These are phyloP conservation scores for Aureobasidium sp. DNA, from an alignment of 2,329 filamentous ascomycete genomes.

Conservation along the genomic window DNA sequence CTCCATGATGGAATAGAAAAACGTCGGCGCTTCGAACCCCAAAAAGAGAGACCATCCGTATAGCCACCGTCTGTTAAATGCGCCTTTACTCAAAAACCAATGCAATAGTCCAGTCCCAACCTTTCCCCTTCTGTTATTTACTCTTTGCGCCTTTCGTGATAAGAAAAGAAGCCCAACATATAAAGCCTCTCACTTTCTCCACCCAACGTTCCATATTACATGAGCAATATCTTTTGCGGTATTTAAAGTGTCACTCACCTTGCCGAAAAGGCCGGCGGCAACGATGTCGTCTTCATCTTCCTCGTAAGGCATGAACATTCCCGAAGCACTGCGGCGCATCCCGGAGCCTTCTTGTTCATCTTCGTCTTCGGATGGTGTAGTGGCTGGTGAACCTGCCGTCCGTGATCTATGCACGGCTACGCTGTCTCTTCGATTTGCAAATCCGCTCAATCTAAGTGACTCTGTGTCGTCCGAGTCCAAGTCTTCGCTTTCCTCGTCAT, in stretches of 20 bases:
- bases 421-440: constrained; percentile 29
- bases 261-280: constrained; percentile 60
- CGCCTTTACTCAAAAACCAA: constrained; percentile 4
- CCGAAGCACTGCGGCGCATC: constrained; percentile 75
- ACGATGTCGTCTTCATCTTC: constrained; percentile 59
- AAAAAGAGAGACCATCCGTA: background rate
- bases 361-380: constrained; percentile 38
- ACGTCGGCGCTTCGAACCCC: background rate
- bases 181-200: constrained; percentile 42
- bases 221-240: constrained; percentile 58
- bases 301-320: constrained; percentile 87
- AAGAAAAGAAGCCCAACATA: background rate
- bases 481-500: constrained; percentile 41
- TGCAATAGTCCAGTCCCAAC: constrained; percentile 11
- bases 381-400: constrained; percentile 20
- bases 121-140: constrained; percentile 1
- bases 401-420: constrained; percentile 26
- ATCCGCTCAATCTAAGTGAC: constrained; percentile 35
- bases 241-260: constrained; percentile 71
- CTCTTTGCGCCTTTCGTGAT: background rate
- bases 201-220: constrained; percentile 62
- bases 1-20: constrained; percentile 1
- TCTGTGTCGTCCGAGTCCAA: constrained; percentile 43
- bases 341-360: constrained; percentile 38
- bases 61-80: constrained; percentile 11